Percentiles rank a stretch among this genome's conserved stretches.
Conservation (phyloP, 1,284 basidiomycete species). For the Coriolopsis trogii region DNA sequence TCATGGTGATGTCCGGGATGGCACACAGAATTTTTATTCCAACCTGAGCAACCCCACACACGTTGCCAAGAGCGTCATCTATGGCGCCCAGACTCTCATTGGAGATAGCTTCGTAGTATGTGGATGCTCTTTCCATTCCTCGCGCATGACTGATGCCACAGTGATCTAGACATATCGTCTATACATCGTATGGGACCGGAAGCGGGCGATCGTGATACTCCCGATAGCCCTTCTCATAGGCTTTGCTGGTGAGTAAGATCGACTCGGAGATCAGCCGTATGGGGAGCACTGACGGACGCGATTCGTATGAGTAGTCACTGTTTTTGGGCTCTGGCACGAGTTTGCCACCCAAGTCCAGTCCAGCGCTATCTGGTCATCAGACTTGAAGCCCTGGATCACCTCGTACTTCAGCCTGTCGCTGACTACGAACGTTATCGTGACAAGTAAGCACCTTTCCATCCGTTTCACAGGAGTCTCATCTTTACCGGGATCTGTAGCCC, state of each 20-base stretch:
- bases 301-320: neutral
- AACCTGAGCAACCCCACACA: constrained; percentile 6
- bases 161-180: constrained; percentile 11
- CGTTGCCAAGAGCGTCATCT: constrained; percentile 10
- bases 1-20: constrained; percentile 1
- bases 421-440: constrained; percentile 17
- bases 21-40: constrained; percentile 6
- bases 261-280: too few species aligned
- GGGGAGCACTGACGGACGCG: neutral
- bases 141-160: neutral
- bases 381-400: constrained; percentile 13
- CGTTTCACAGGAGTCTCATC: neutral
- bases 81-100: constrained; percentile 11
- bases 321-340: constrained; percentile 7
- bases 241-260: neutral
- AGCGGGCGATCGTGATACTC: neutral
- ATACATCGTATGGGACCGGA: constrained; percentile 14
- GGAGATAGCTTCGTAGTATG: constrained; percentile 16
- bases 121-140: neutral
- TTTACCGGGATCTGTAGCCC: neutral
- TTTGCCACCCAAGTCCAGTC: constrained; percentile 2
- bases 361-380: constrained; percentile 8
- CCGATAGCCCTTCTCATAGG: constrained; percentile 9
- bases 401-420: constrained; percentile 16
- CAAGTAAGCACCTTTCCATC: neutral